A percentile compares a stretch with the other conserved stretches of the same genome.
These are phyloP conservation scores for Apiotrichum gracile DNA, from an alignment of 1,284 basidiomycete genomes.

Conservation along the genomic window DNA sequence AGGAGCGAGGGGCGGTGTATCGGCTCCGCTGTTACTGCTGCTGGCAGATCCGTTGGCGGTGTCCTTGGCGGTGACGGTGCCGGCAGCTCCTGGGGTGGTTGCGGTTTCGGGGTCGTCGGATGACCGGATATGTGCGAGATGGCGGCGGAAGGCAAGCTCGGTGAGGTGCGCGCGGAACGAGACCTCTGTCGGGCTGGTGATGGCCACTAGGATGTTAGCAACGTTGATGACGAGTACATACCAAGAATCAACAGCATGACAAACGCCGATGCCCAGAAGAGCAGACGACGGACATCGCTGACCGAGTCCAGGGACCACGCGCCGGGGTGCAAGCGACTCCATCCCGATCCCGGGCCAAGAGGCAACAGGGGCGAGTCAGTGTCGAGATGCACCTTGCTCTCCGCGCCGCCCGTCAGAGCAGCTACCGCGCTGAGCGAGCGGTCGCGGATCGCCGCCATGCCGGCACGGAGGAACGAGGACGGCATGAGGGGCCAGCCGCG, in stretches of 20 bases:
- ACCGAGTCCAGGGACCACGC: conserved; percentile 1
- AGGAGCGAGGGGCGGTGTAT: conserved; percentile 44
- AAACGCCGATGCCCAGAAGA: conserved; percentile 34
- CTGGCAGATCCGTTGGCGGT: conserved; percentile 6
- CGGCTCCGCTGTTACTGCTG: conserved; percentile 43
- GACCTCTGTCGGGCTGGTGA: conserved; percentile 85
- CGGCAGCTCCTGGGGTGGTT: conserved; percentile 39
- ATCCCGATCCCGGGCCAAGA: neutral
- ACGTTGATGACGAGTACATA: conserved; percentile 13
- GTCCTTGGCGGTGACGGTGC: conserved; percentile 37
- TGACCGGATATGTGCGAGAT: conserved; percentile 73
- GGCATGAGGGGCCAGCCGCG: conserved; percentile 13
- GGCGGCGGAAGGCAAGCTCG: conserved; percentile 88
- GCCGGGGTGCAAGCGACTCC: neutral
- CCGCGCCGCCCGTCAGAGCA: conserved; percentile 10
- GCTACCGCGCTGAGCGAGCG: conserved; percentile 16
- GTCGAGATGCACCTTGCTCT: neutral
- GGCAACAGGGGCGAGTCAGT: conserved; percentile 1
- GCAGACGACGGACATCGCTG: conserved; percentile 24
- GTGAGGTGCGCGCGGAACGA: conserved; percentile 91
- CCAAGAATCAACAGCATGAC: conserved; percentile 30
- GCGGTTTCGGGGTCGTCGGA: conserved; percentile 51
- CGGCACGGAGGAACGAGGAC: conserved; percentile 17
- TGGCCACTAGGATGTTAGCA: conserved; percentile 60
- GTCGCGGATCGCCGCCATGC: conserved; percentile 16